Percentiles rank a stretch among this genome's conserved stretches.
Conservation (phyloP, 2,329 filamentous ascomycete genomes). For the Colletotrichum eleusines region DNA sequence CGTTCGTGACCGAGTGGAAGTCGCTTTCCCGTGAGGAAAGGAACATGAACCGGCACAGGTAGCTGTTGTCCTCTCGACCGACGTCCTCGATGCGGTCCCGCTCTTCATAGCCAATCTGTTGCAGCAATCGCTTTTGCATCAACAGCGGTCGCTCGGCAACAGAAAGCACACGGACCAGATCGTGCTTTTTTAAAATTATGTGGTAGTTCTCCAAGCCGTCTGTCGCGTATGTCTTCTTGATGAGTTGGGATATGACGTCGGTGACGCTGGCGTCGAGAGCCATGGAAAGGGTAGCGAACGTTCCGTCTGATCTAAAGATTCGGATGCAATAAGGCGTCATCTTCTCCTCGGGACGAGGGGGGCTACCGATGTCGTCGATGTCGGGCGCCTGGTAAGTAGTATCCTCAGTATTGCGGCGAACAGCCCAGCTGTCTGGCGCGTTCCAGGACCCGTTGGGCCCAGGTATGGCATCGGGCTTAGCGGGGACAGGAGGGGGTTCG, state of each 20-base stretch:
- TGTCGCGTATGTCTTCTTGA: slow-evolving; percentile 93
- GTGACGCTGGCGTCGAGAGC: slow-evolving; percentile 84
- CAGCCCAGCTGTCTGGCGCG: slow-evolving; percentile 96
- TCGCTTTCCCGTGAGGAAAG: slow-evolving; percentile 89
- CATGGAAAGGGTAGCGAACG: slow-evolving; percentile 92
- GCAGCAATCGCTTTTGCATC: slow-evolving; percentile 90
- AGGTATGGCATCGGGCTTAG: slow-evolving; percentile 34
- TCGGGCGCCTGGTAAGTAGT: slow-evolving; percentile 68
- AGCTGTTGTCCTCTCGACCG: slow-evolving; percentile 96
- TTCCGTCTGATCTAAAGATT: slow-evolving; percentile 92
- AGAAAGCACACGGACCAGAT: slow-evolving; percentile 84
- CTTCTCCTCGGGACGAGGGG: slow-evolving; percentile 80
- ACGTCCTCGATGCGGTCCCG: slow-evolving; percentile 91
- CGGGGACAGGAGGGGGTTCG: slow-evolving; percentile 46
- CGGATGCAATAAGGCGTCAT: slow-evolving; percentile 88
- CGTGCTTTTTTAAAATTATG: slow-evolving; percentile 94
- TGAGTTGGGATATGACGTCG: slow-evolving; percentile 89
- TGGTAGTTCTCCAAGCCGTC: slow-evolving; percentile 95
- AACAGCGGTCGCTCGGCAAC: slow-evolving; percentile 84
- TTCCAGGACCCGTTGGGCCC: slow-evolving; percentile 79
- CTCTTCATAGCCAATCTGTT: slow-evolving; percentile 91
- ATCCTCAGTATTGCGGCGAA: slow-evolving; percentile 79
- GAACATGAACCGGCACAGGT: slow-evolving; percentile 96
- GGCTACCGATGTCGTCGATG: slow-evolving; percentile 75
- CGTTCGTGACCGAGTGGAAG: slow-evolving; percentile 73